A percentile compares a stretch with the other conserved stretches of the same genome.
These are phyloP conservation scores for Carex sylvatica DNA, from an alignment of 202 grass and related monocot species.

Conservation along the genomic window DNA sequence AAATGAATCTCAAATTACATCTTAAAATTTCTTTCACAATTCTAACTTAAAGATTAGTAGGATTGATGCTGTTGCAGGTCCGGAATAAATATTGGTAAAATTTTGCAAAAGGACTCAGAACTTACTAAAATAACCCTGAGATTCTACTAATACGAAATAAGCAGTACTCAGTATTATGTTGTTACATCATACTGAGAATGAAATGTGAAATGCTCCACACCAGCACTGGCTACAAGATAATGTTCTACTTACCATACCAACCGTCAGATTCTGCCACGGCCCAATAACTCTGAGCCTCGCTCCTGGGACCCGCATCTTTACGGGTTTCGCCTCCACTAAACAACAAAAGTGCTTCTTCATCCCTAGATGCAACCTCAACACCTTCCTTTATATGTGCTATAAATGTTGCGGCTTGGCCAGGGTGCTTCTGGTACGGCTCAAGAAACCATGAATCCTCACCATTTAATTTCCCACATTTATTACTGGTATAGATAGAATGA, in stretches of 20 bases:
- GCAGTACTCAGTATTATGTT: neutral
- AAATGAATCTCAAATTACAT: conserved; percentile 8
- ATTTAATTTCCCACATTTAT: conserved; percentile 51
- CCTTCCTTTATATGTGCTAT: conserved; percentile 77
- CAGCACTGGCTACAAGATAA: neutral
- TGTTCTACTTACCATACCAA: conserved; percentile 72
- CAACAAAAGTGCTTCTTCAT: conserved; percentile 63
- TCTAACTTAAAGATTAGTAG: neutral
- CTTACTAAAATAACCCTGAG: neutral
- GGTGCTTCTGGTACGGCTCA: conserved; percentile 81
- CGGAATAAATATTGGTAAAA: neutral
- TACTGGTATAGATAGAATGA: conserved; percentile 77
- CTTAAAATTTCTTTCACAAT: neutral
- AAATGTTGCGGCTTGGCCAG: conserved; percentile 80
- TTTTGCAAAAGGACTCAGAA: neutral
- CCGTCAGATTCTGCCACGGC: conserved; percentile 61
- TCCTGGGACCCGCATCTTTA: conserved; percentile 74
- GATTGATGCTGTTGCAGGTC: neutral
- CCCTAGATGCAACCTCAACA: conserved; percentile 46
- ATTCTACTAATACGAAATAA: neutral
- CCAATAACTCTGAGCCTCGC: conserved; percentile 96
- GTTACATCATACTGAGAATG: neutral
- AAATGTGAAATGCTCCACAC: neutral
- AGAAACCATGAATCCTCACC: conserved; percentile 85
- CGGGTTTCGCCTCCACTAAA: conserved; percentile 91